Conservation (phyloP, 805 yeast species). For the Saccharomycopsis babjevae region DNA sequence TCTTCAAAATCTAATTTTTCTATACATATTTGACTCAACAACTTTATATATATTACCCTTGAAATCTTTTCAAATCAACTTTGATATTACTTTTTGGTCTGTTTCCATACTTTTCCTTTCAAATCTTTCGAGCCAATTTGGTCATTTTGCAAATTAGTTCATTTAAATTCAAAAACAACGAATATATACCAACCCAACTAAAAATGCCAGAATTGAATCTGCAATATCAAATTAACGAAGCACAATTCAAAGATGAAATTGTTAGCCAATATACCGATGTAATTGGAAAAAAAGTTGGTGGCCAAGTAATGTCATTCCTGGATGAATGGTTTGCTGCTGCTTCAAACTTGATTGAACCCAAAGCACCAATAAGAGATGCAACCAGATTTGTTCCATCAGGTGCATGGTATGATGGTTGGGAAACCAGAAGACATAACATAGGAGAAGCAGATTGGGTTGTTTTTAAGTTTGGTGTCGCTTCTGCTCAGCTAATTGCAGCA, state of each 20-base stretch:
- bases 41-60: background rate
- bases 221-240: constrained; percentile 20
- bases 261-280: constrained; percentile 58
- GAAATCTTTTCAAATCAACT: background rate
- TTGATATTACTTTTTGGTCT: background rate
- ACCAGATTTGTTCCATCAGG: constrained; percentile 75
- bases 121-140: too few species aligned
- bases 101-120: background rate
- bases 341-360: constrained; percentile 71
- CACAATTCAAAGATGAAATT: constrained; percentile 36
- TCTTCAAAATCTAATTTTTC: background rate
- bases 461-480: constrained; percentile 70
- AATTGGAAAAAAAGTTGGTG: constrained; percentile 77
- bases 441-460: constrained; percentile 84
- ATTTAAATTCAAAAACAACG: too few species aligned
- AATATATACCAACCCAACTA: background rate
- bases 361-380: constrained; percentile 71
- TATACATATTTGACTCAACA: too few species aligned
- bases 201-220: background rate
- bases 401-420: constrained; percentile 99
- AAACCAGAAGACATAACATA: constrained; percentile 86
- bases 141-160: too few species aligned
- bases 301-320: constrained; percentile 54
- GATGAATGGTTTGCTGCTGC: constrained; percentile 98
- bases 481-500: constrained; percentile 70